A percentile compares a stretch with the other conserved stretches of the same genome.
Conservation (phyloP, 176 grass and related monocot species). For the Lolium rigidum region DNA sequence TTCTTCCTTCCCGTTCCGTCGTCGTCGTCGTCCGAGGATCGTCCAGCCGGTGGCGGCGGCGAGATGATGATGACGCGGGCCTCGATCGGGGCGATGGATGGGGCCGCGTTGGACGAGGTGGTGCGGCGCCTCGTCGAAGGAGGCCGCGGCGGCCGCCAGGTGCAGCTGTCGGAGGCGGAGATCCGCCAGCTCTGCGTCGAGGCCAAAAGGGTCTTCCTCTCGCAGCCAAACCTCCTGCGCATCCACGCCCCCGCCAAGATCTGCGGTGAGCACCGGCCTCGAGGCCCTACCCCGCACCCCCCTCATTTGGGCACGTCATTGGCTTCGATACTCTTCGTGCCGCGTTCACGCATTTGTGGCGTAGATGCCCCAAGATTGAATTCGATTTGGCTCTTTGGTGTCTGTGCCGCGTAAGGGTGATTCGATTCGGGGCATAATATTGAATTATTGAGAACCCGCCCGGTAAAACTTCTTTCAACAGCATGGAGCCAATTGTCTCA, state of each 20-base stretch:
- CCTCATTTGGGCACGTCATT: not conserved
- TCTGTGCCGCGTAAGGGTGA: not conserved
- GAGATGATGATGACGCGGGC: slow-evolving; percentile 83
- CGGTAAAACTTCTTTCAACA: not conserved
- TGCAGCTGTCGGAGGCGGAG: slow-evolving; percentile 33
- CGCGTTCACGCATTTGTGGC: not conserved
- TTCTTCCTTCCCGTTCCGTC: not conserved
- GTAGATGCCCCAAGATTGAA: not conserved
- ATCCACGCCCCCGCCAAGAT: slow-evolving; percentile 77
- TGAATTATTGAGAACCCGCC: slow-evolving; percentile 19
- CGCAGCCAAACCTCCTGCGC: slow-evolving; percentile 70
- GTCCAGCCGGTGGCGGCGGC: not conserved
- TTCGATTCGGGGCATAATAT: not conserved
- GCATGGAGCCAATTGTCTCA: not conserved
- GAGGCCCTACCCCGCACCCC: not conserved
- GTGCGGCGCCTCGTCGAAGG: slow-evolving; percentile 65
- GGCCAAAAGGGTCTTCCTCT: slow-evolving; percentile 70
- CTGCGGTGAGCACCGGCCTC: slow-evolving; percentile 57
- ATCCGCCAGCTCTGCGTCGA: slow-evolving; percentile 45
- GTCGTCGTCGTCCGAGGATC: slow-evolving; percentile 1
- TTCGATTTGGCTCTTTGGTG: not conserved
- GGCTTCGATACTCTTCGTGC: slow-evolving; percentile 11
- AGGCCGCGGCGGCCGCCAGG: slow-evolving; percentile 47
- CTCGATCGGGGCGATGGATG: slow-evolving; percentile 69
- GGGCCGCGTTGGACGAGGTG: slow-evolving; percentile 63